Evolutionary conservation across 177 flowering plant genomes (phyloP).

Genomic region (Vitis hybrid): DNA sequence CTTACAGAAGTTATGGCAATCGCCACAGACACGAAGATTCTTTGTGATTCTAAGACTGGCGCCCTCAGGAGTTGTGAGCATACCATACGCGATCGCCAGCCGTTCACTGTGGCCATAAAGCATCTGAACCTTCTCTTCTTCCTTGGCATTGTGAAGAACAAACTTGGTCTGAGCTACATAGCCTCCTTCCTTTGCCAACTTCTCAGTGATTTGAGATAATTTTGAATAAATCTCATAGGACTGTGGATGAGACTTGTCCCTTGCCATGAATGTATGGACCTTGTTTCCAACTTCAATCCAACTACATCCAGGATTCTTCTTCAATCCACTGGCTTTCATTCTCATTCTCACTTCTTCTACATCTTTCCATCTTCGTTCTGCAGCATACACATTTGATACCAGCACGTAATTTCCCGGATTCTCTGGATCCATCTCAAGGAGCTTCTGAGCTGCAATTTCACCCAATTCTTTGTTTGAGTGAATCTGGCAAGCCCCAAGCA

Average conservation of each 20-base stretch:
- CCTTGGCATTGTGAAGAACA: slow-evolving; percentile 57
- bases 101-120: slow-evolving; percentile 78
- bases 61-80: slow-evolving; percentile 38
- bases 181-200: slow-evolving; percentile 46
- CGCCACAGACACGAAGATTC: slow-evolving; percentile 73
- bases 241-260: slow-evolving; percentile 69
- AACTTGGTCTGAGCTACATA: slow-evolving; percentile 58
- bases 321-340: slow-evolving; percentile 63
- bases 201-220: slow-evolving; percentile 37
- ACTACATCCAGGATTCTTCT: slow-evolving; percentile 82
- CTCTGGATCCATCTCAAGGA: slow-evolving; percentile 54
- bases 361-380: slow-evolving; percentile 60
- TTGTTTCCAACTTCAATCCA: slow-evolving; percentile 70
- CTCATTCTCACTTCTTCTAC: slow-evolving; percentile 54
- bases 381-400: slow-evolving; percentile 65
- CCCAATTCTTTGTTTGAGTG: slow-evolving; percentile 56
- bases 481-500: slow-evolving; percentile 66
- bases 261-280: slow-evolving; percentile 56
- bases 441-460: slow-evolving; percentile 57
- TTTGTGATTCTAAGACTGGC: slow-evolving; percentile 55
- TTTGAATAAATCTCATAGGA: slow-evolving; percentile 44
- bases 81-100: slow-evolving; percentile 68
- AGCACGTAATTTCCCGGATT: slow-evolving; percentile 74
- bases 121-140: slow-evolving; percentile 59
- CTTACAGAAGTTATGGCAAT: slow-evolving; percentile 64